Evolutionary conservation across 2,329 filamentous ascomycete species (phyloP).

Genomic region (Apiospora arundinis): DNA sequence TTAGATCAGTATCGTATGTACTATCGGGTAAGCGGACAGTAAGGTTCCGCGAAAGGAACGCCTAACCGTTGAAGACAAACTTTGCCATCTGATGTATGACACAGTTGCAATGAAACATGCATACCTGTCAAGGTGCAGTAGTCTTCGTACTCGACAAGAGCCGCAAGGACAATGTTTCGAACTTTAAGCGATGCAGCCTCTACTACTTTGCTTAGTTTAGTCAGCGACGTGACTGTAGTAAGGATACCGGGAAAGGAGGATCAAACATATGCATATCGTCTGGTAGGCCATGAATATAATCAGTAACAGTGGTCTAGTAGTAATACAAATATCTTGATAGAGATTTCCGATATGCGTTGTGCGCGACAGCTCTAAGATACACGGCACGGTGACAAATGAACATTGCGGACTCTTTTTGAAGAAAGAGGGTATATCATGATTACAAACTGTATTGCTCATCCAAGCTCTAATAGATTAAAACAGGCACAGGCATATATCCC

Average conservation of each 20-base stretch:
- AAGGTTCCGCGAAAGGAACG: background rate
- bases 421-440: conserved; percentile 1
- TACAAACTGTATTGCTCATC: conserved; percentile 15
- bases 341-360: too few relatives aligned
- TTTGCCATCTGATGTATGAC: background rate
- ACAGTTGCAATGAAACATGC: background rate
- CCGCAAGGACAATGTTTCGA: background rate
- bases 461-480: conserved; percentile 16
- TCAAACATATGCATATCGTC: too few relatives aligned
- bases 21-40: background rate
- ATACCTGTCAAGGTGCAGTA: background rate
- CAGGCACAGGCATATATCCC: background rate
- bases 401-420: background rate
- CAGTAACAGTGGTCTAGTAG: too few relatives aligned
- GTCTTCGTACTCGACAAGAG: background rate
- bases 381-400: too few relatives aligned
- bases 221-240: too few relatives aligned
- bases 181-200: background rate
- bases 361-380: too few relatives aligned
- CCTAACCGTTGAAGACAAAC: background rate
- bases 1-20: background rate
- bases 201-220: too few relatives aligned
- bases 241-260: too few relatives aligned
- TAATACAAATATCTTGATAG: too few relatives aligned
- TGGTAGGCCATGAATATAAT: too few relatives aligned